Evolutionary conservation across 2,329 filamentous ascomycete genomes (phyloP).

Genomic region (Acrocalymma vagum): DNA sequence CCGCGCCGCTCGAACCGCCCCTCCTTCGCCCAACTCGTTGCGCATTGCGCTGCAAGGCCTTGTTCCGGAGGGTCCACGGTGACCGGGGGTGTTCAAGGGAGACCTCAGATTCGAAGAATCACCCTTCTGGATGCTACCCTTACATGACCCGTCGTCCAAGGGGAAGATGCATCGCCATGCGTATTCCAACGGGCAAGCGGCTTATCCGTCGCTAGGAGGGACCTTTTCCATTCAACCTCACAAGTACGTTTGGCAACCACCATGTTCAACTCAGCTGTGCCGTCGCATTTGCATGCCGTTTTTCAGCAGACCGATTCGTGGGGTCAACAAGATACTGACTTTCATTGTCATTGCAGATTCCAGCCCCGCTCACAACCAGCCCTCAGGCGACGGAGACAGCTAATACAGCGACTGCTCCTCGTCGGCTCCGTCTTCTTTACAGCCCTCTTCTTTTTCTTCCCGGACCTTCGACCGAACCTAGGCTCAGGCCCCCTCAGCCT

Average conservation of each 20-base stretch:
- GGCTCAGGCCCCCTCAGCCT: conserved; percentile 73
- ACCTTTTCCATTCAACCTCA: conserved; percentile 90
- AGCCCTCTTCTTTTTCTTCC: conserved; percentile 75
- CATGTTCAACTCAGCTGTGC: conserved; percentile 30
- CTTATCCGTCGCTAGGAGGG: conserved; percentile 73
- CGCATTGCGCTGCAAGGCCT: conserved; percentile 25
- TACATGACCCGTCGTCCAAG: conserved; percentile 62
- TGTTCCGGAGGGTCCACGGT: conserved; percentile 43
- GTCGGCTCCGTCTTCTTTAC: conserved; percentile 65
- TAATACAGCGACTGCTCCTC: conserved; percentile 73
- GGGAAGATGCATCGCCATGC: conserved; percentile 88
- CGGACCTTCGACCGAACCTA: conserved; percentile 73
- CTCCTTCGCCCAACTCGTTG: conserved; percentile 17
- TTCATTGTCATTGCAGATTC: conserved; percentile 67
- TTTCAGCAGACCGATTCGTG: conserved; percentile 24
- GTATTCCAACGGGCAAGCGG: conserved; percentile 77
- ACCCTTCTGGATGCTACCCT: conserved; percentile 65
- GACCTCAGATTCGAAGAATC: conserved; percentile 31
- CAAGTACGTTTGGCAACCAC: conserved; percentile 66
- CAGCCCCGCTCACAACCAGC: conserved; percentile 82
- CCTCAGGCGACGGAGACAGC: conserved; percentile 75
- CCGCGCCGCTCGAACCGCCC: conserved; percentile 7
- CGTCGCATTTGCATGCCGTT: conserved; percentile 23
- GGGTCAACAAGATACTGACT: conserved; percentile 40
- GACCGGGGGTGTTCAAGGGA: conserved; percentile 47